A percentile compares a stretch with the other conserved stretches of the same genome.
Conservation (phyloP, 2,329 filamentous ascomycete genomes). For the Beauveria medogensis region DNA sequence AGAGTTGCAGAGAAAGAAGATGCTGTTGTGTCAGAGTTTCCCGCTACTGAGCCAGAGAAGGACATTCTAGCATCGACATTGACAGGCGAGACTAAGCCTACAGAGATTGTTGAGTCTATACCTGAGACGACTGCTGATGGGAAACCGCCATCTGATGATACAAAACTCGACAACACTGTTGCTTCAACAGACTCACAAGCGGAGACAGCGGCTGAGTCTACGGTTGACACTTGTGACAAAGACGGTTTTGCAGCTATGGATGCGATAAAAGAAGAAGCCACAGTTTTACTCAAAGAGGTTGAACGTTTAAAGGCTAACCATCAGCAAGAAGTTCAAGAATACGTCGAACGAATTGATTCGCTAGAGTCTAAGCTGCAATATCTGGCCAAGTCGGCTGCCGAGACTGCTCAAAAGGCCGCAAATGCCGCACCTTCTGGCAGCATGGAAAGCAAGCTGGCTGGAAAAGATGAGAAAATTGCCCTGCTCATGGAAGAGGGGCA, state of each 20-base stretch:
- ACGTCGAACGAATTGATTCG: constrained; percentile 85
- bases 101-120: neutral
- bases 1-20: constrained; percentile 11
- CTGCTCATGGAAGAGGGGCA: constrained; percentile 88
- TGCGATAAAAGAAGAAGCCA: neutral
- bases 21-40: constrained; percentile 13
- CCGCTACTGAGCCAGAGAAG: constrained; percentile 12
- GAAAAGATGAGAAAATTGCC: constrained; percentile 86
- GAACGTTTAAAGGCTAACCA: constrained; percentile 32
- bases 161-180: neutral
- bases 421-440: constrained; percentile 56
- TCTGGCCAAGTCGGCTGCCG: constrained; percentile 69
- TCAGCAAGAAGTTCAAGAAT: constrained; percentile 74
- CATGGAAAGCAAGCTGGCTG: constrained; percentile 69
- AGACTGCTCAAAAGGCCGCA: constrained; percentile 63
- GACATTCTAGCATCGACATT: neutral
- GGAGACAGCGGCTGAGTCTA: neutral
- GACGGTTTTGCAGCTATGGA: neutral
- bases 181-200: neutral
- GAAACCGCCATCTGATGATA: neutral
- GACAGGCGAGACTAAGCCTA: neutral
- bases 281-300: constrained; percentile 4
- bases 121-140: neutral
- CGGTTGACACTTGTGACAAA: neutral
- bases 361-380: constrained; percentile 88